These are phyloP conservation scores for Nosema muscidifuracis DNA, from an alignment of 371 early-diverging fungal species.

Conservation along the genomic window DNA sequence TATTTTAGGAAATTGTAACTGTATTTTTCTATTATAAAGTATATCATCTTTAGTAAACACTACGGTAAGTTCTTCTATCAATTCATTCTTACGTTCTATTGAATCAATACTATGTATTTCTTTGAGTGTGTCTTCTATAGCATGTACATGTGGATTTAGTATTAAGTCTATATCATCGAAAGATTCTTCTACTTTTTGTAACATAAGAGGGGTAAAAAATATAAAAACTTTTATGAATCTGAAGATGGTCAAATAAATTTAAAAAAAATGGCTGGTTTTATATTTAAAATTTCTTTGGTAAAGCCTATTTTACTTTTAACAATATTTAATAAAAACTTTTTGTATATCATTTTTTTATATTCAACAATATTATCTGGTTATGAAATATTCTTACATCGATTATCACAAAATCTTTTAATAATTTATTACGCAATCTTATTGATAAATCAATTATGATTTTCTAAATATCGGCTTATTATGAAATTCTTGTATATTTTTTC, in stretches of 20 bases:
- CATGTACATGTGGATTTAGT: conserved; percentile 24
- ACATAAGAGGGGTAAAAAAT: not conserved
- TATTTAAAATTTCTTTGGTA: too few species aligned
- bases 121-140: conserved; percentile 22
- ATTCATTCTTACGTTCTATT: not conserved
- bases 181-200: not conserved
- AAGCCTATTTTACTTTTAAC: too few species aligned
- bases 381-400: too few species aligned
- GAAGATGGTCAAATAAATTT: not conserved
- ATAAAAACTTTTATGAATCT: not conserved
- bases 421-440: not conserved
- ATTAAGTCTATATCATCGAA: conserved; percentile 28
- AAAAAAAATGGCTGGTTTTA: not conserved
- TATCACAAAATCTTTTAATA: too few species aligned
- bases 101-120: not conserved
- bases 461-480: conserved; percentile 24
- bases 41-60: conserved; percentile 16
- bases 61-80: conserved; percentile 10
- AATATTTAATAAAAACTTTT: too few species aligned
- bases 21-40: conserved; percentile 5
- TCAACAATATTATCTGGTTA: too few species aligned
- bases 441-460: conserved; percentile 10
- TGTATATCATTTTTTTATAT: too few species aligned
- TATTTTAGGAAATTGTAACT: conserved; percentile 11
- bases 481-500: conserved; percentile 37